Evolutionary conservation across 1,139 yeast genomes (phyloP), one percentile per base, ranked within the genome.

Genomic region (Casaregolazyma suthepensis): DNA sequence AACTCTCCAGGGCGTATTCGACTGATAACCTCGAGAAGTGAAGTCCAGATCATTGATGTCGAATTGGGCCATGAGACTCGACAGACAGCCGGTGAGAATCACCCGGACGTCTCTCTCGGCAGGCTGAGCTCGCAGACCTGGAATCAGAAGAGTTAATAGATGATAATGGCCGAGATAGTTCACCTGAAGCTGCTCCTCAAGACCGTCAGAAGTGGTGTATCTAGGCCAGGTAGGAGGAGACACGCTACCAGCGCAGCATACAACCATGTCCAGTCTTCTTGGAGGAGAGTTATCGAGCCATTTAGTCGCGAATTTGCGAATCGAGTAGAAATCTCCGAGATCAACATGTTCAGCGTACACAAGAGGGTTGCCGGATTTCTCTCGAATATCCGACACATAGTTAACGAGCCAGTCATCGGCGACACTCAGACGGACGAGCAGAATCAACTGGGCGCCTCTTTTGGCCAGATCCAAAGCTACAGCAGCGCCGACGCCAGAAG

Each of bases 261-360:
- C 70, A 17, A 93, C 79, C 56, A 95, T 96, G 67, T 93, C 99
- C 53, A 93, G 74, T 54, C 99, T 71, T 61, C 99, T 76, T 5
- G 97, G 95, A 1, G 97, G 96, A 43, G 83, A 75, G 66, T 87
- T 90, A 68, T 93, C 96, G 56, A 93, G 75, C 98, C 98, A 93
- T 59, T 78, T 83, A 1, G 99, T 91, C 31, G 96, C 97, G 73
- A 93, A 93, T 66, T 83, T 82, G 61, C 99, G 77, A n/a, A 93
- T 77, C 5, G 91, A 82, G 66, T 84, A 75, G 57, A 93, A 73
- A 53, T 88, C 83, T 23, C 81, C 76, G 56, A 93, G 74, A 67
- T 94, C 95, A 68, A 96, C 89, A 60, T 83, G 80, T 65, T 93
- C 99, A 12, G 94, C 94, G 67, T 88, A 91, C 43, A 93, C 81